Percentiles rank a stretch among this genome's conserved stretches.
phyloP scores from a whole-genome alignment of 2,329 filamentous ascomycete genomes.

The Metarhizium guizhouense region DNA sequence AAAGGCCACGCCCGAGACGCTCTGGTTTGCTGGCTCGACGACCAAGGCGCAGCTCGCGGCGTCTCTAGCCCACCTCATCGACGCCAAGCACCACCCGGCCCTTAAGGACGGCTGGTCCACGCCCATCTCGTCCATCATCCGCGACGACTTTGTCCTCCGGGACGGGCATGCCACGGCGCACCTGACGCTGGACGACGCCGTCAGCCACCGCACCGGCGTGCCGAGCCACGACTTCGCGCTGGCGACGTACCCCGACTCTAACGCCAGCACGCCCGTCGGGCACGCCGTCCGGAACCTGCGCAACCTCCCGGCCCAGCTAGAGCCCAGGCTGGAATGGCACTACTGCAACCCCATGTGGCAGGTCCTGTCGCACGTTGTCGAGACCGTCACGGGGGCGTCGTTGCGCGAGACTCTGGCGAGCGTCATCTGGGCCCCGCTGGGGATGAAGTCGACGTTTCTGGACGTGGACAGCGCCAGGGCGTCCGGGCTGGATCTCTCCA shows the following conservation, averaged over 20 bases:
- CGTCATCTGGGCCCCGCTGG: conserved; percentile 34
- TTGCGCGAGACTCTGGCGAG: conserved; percentile 32
- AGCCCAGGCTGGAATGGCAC: conserved; percentile 34
- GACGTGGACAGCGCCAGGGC: conserved; percentile 15
- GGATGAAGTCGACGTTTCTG: conserved; percentile 35
- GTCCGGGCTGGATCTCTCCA: conserved; percentile 23
- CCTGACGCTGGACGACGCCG: conserved; percentile 44
- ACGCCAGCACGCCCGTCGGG: conserved; percentile 4
- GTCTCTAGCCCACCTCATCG: conserved; percentile 38
- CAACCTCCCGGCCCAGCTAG: conserved; percentile 32
- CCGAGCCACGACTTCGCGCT: conserved; percentile 27
- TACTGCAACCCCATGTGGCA: conserved; percentile 45
- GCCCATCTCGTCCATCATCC: conserved; percentile 35
- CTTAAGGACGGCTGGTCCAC: conserved; percentile 34
- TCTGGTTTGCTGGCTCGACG: conserved; percentile 47
- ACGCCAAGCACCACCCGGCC: conserved; percentile 25
- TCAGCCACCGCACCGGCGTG: conserved; percentile 42
- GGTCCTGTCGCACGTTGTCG: conserved; percentile 35
- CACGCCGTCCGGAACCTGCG: conserved; percentile 34
- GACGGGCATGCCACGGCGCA: conserved; percentile 35
- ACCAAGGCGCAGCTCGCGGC: conserved; percentile 48
- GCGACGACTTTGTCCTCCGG: conserved; percentile 41
- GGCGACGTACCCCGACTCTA: not conserved
- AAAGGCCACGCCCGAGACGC: conserved; percentile 34
- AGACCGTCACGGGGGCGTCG: conserved; percentile 27